Evolutionary conservation across 2,329 filamentous ascomycete species (phyloP).

Genomic region (Botrytis medusae): DNA sequence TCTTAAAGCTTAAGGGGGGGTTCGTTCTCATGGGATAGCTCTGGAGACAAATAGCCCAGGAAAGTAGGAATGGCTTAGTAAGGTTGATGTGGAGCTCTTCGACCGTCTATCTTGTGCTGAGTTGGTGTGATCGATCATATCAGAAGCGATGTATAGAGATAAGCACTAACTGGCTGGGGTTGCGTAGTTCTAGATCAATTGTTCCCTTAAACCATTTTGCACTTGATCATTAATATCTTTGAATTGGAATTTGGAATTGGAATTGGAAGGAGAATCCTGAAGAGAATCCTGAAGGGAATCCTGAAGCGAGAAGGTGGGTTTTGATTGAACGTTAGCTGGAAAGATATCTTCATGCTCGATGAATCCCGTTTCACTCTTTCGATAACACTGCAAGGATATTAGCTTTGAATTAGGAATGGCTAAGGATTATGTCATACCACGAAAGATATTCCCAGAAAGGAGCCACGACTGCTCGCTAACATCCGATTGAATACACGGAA

Average conservation of each 20-base stretch:
- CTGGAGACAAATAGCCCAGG: background rate
- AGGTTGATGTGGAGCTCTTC: background rate
- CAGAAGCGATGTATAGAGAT: too few relatives aligned
- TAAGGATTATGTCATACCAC: background rate
- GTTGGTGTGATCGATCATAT: too few relatives aligned
- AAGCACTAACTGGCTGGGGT: background rate
- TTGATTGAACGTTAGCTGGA: background rate
- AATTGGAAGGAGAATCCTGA: background rate
- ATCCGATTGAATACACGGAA: background rate
- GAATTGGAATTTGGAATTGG: background rate
- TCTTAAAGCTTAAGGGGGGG: background rate
- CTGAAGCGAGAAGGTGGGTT: background rate
- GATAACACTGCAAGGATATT: background rate
- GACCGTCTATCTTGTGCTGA: too few relatives aligned
- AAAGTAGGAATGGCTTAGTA: background rate
- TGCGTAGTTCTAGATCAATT: background rate
- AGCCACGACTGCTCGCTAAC: too few relatives aligned
- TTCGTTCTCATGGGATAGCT: background rate
- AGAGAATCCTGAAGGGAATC: background rate
- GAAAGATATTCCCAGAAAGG: background rate
- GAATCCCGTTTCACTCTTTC: background rate
- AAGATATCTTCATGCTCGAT: background rate
- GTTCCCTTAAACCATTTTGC: background rate
- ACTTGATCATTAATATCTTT: background rate
- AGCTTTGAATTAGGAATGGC: background rate